Evolutionary conservation across 768 basidiomycete species (phyloP).

Genomic region (Pisolithus sp.): DNA sequence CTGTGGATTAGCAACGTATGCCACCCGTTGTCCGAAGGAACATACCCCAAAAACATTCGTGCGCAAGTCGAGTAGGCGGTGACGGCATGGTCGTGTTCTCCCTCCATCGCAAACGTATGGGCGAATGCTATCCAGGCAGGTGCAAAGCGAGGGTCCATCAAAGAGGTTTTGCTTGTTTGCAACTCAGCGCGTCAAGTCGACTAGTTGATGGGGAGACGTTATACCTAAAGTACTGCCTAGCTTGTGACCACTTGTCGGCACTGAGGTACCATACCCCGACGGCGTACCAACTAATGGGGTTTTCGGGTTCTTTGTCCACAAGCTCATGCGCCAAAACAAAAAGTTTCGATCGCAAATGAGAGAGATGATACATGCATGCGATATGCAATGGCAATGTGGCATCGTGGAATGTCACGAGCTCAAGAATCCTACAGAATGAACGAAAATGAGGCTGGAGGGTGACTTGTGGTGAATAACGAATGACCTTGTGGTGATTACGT

Average conservation of each 20-base stretch:
- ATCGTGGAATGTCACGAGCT: constrained; percentile 78
- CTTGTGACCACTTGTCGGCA: constrained; percentile 81
- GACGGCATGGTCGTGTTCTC: constrained; percentile 97
- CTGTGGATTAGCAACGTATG: constrained; percentile 5
- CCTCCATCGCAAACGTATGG: constrained; percentile 94
- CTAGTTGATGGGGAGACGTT: constrained; percentile 6
- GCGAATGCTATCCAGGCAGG: constrained; percentile 98
- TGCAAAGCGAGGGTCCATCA: constrained; percentile 94
- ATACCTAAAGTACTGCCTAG: constrained; percentile 94
- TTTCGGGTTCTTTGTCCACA: constrained; percentile 90
- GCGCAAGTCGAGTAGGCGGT: constrained; percentile 98
- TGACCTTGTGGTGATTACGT: constrained; percentile 75
- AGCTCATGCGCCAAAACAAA: constrained; percentile 97
- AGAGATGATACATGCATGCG: constrained; percentile 96
- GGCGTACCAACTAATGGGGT: constrained; percentile 94
- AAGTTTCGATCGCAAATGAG: constrained; percentile 84
- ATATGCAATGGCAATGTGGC: constrained; percentile 91
- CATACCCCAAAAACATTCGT: constrained; percentile 88
- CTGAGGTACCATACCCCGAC: constrained; percentile 96
- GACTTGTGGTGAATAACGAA: neutral
- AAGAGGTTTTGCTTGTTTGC: constrained; percentile 73
- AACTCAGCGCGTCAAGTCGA: constrained; percentile 3
- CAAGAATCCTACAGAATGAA: constrained; percentile 59
- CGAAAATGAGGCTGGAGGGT: neutral
- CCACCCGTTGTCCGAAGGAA: neutral